These are phyloP conservation scores for Mycothermus thermophilus DNA, from an alignment of 495 filamentous ascomycete genomes.

Conservation along the genomic window DNA sequence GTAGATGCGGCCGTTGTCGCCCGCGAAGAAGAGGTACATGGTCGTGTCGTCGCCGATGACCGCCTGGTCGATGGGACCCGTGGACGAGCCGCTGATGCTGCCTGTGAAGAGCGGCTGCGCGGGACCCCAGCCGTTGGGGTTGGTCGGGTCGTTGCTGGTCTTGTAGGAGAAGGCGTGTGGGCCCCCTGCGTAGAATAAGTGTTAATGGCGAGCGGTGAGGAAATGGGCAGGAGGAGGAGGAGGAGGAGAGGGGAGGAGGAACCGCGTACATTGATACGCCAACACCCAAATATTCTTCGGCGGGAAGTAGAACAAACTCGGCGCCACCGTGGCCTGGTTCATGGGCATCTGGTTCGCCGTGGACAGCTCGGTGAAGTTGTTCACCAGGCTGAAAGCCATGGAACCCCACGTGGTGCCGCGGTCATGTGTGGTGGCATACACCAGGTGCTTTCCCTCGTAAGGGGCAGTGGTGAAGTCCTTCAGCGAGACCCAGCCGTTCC, in stretches of 20 bases:
- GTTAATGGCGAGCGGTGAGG: no score
- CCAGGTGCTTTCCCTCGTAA: conserved; percentile 39
- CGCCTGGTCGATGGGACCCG: conserved; percentile 43
- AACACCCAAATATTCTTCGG: conserved; percentile 48
- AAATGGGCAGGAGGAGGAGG: no score
- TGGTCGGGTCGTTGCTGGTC: conserved; percentile 42
- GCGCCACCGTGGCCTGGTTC: conserved; percentile 39
- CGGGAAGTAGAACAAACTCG: conserved; percentile 46
- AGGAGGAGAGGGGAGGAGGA: no score
- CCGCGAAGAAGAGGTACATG: conserved; percentile 51
- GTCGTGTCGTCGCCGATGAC: conserved; percentile 42
- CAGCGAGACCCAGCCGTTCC: conserved; percentile 37
- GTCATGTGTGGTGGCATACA: no score
- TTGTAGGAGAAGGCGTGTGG: conserved; percentile 42
- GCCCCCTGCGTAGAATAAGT: no score
- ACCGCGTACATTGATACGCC: conserved; percentile 44
- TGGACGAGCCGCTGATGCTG: conserved; percentile 33
- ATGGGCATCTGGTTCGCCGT: conserved; percentile 38
- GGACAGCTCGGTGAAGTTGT: conserved; percentile 40
- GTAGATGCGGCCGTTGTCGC: no score
- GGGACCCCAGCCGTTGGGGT: conserved; percentile 41
- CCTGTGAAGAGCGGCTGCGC: conserved; percentile 41
- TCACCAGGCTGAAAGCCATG: conserved; percentile 42
- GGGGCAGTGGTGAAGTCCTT: conserved; percentile 44
- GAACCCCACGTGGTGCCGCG: no score